A percentile compares a stretch with the other conserved stretches of the same genome.
These are phyloP conservation scores for Boletus reticulatus DNA, from an alignment of 768 basidiomycete genomes.

Conservation along the genomic window DNA sequence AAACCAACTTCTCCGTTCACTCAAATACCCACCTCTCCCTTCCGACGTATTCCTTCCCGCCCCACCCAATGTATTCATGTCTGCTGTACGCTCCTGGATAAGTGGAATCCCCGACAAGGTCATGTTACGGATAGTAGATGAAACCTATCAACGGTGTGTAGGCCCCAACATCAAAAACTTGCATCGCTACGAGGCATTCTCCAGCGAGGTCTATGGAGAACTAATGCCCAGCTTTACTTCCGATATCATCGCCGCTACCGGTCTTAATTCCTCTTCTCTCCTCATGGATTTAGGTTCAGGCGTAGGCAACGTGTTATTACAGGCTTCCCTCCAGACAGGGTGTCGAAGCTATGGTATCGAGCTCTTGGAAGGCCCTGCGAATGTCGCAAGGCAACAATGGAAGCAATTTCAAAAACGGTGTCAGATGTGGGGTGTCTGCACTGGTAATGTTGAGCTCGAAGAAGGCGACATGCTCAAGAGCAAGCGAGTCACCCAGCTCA, in stretches of 20 bases:
- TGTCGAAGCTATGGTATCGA: constrained; percentile 80
- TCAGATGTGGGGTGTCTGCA: constrained; percentile 86
- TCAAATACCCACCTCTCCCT: constrained; percentile 68
- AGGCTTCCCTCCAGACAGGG: constrained; percentile 78
- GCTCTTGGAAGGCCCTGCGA: constrained; percentile 73
- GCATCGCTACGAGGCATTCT: constrained; percentile 78
- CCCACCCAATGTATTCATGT: constrained; percentile 48
- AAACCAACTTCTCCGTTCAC: constrained; percentile 55
- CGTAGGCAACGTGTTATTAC: constrained; percentile 81
- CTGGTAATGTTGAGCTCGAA: constrained; percentile 75
- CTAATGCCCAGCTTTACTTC: constrained; percentile 74
- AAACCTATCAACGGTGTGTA: constrained; percentile 91
- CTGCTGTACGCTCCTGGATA: constrained; percentile 45
- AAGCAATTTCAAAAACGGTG: constrained; percentile 74
- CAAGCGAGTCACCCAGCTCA: constrained; percentile 60
- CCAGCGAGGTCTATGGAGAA: constrained; percentile 87
- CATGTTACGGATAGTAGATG: constrained; percentile 75
- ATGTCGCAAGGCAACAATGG: constrained; percentile 74
- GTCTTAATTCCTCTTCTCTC: constrained; percentile 52
- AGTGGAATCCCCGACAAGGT: constrained; percentile 62
- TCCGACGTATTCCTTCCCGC: constrained; percentile 46
- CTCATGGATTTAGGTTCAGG: constrained; percentile 87
- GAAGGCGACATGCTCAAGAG: constrained; percentile 85
- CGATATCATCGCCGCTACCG: constrained; percentile 50
- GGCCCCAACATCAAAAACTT: constrained; percentile 85